Conservation (phyloP, 768 basidiomycete species). For the Wakefieldia striispora region DNA sequence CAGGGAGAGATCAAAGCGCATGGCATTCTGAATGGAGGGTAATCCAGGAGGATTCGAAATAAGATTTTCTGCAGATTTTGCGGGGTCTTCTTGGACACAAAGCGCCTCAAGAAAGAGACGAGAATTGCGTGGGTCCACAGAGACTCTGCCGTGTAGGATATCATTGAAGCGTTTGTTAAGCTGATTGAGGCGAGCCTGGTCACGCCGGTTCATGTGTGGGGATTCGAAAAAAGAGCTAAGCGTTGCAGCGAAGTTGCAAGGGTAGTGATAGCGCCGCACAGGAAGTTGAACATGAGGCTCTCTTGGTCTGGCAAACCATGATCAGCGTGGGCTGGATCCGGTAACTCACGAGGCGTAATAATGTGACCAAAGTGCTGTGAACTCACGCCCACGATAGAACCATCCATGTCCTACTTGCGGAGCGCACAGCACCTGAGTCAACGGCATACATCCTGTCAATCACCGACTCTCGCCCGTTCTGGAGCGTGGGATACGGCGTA, state of each 20-base stretch:
- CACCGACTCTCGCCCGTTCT: no score
- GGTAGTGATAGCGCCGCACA: not conserved
- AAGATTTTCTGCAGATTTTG: conserved; percentile 38
- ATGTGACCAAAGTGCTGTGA: not conserved
- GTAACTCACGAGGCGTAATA: not conserved
- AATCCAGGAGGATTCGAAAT: conserved; percentile 37
- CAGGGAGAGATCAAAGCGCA: conserved; percentile 39
- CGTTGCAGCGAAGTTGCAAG: not conserved
- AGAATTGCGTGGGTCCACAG: conserved; percentile 21
- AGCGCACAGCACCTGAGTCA: no score
- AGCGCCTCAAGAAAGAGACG: conserved; percentile 47
- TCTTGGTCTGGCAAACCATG: no score
- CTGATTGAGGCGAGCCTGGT: conserved; percentile 13
- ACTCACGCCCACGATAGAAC: not conserved
- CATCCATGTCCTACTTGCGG: no score
- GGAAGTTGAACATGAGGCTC: conserved; percentile 3
- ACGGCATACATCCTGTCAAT: no score
- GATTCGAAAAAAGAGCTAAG: not conserved
- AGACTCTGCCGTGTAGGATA: conserved; percentile 31
- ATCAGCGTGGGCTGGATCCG: conserved; percentile 4
- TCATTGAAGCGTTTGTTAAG: conserved; percentile 37
- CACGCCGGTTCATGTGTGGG: no score
- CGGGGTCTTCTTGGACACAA: conserved; percentile 39
- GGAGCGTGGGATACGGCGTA: no score
- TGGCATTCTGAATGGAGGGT: conserved; percentile 38